Base-by-base conservation (phyloP, 2,329 filamentous ascomycete genomes). In the Scedosporium apiospermum region DNA sequence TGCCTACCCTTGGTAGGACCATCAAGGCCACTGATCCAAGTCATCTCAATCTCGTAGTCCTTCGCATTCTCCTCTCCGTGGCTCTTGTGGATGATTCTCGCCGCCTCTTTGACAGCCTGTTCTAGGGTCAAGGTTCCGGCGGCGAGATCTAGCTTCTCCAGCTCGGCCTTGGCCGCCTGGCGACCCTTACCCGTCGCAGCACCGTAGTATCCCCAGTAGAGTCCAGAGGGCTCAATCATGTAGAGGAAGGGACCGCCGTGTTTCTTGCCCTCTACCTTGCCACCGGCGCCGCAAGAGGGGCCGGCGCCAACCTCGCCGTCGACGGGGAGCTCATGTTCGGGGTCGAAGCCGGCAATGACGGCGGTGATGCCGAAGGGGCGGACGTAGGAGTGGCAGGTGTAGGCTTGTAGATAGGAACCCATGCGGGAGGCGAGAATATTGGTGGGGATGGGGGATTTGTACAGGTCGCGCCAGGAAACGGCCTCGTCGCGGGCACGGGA, bases 41-140 rank as follows among this genome's bases (percentile, higher is more conserved):
- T 96, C 92, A 99, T 96, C 81, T 99, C 95, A 64, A 99, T 82
- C 85, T 99, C 95, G 72, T 98, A 99, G 67, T 98, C 95, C 82
- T 99, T 99, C 79, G 98, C 95, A 81, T 98, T 98, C 82, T 93
- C 98, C 76, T 99, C 95, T 76, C 98, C 95, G 74, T 99, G 95
- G 58, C 93, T 93, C 65, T 96, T 86, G 75, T 97, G 96, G 77
- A 99, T 98, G 77, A 99, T 99, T 65, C 92, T 83, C 63, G 95
- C 95, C 41, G 95, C 95, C 81, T 98, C 90, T 82, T 96, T 97
- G 71, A 99, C 91, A 60, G 89, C 95, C 72, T 98, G 88, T 72
- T 89, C 81, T 64, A 99, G 80, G 65, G 88, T 90, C 62, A 98
- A 83, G 59, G 83, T 88, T 62, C 86, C 89, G 10, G 87, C 88